These are phyloP conservation scores for Lizonia empirigonia DNA, from an alignment of 2,329 filamentous ascomycete genomes.

Conservation along the genomic window DNA sequence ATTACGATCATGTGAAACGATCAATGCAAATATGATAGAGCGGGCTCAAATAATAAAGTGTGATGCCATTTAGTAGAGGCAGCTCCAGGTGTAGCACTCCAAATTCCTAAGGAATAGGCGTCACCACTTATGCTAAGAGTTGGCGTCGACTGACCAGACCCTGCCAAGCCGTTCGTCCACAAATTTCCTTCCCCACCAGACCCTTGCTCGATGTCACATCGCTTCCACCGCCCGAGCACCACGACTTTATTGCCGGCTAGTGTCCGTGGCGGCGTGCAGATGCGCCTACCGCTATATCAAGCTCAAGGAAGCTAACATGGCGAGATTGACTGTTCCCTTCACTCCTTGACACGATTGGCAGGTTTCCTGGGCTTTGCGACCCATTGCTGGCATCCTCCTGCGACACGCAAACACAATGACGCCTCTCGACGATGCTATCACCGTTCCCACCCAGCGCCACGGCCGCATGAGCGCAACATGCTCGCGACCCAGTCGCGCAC, in stretches of 20 bases:
- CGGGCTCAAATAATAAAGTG: no score
- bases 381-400: no score
- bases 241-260: slow-evolving; percentile 10
- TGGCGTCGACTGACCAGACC: background rate
- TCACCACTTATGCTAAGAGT: background rate
- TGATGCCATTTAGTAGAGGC: no score
- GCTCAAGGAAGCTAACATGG: slow-evolving; percentile 4
- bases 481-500: slow-evolving; percentile 26
- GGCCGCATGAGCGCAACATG: slow-evolving; percentile 17
- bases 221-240: background rate
- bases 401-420: slow-evolving; percentile 15
- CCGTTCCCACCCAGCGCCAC: slow-evolving; percentile 25
- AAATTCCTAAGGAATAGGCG: no score
- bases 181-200: slow-evolving; percentile 8
- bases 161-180: slow-evolving; percentile 3
- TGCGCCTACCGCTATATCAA: background rate
- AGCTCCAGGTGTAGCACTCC: no score
- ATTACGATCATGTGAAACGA: background rate
- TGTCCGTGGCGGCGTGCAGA: slow-evolving; percentile 2
- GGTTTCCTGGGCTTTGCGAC: no score
- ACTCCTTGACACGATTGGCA: background rate
- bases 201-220: slow-evolving; percentile 8
- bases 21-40: no score
- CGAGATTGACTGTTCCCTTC: background rate
- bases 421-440: slow-evolving; percentile 28